phyloP scores from a whole-genome alignment of 2,329 filamentous ascomycete species.

The Fusarium sp. region DNA sequence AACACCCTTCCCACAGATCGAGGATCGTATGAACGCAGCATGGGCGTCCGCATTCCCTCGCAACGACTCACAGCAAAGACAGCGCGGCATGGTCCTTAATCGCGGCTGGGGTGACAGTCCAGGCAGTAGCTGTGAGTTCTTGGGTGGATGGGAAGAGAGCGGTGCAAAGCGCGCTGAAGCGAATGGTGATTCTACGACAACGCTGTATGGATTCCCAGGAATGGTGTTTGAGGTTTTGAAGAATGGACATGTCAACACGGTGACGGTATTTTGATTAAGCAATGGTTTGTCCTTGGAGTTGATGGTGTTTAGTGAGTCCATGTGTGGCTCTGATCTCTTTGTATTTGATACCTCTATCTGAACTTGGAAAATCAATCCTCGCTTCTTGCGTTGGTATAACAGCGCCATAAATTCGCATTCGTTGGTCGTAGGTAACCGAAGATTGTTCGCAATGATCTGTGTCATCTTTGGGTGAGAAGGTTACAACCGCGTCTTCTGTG shows the following conservation, averaged over 20 bases:
- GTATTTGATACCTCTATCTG: conserved; percentile 10
- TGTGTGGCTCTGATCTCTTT: conserved; percentile 1
- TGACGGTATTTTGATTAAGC: conserved; percentile 80
- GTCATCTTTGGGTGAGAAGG: neutral
- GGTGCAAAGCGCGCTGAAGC: conserved; percentile 65
- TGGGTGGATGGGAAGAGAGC: conserved; percentile 88
- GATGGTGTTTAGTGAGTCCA: conserved; percentile 24
- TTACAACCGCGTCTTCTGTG: neutral
- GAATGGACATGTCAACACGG: conserved; percentile 87
- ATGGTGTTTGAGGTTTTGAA: conserved; percentile 95
- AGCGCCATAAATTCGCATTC: neutral
- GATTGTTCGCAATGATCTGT: neutral
- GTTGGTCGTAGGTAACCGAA: neutral
- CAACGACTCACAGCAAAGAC: conserved; percentile 61
- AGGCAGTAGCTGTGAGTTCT: conserved; percentile 86
- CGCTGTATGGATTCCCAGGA: conserved; percentile 92
- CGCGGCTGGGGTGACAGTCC: conserved; percentile 92
- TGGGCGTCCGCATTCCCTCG: conserved; percentile 76
- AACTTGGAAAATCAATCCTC: neutral
- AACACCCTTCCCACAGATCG: conserved; percentile 79
- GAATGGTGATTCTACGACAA: conserved; percentile 74
- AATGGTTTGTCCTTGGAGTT: conserved; percentile 15
- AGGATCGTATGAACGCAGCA: conserved; percentile 71
- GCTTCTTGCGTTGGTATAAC: neutral
- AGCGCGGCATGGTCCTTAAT: conserved; percentile 87